Evolutionary conservation across 208 protist species (phyloP), one percentile per base, ranked within the genome.

Genomic region (Trypanosoma cruzi): DNA sequence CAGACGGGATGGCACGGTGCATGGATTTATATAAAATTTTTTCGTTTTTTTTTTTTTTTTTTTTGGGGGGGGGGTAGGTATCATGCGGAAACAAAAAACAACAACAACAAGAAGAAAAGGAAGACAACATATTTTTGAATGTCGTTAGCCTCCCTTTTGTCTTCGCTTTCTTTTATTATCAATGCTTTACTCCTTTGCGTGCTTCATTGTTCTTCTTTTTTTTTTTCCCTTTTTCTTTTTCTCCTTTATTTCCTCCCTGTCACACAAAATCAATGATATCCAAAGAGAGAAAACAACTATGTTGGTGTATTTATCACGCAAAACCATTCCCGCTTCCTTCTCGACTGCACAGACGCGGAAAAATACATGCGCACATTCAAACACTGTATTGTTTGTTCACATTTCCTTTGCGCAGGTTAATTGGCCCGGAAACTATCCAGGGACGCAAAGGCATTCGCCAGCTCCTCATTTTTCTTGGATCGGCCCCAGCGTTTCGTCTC

Each of bases 401-500:
- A 1, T 44, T 44, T 52, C 18, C 24, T n/a, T 14, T 36, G 10
- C 7, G 10, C 2, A 34, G 5, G 20, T 13, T 58, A 73, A 8
- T 65, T 71, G 14, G 44, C 71, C 0, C 52, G 63, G 44, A 93
- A 96, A n/a, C 71, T 79, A 10, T 68, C 50, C 56, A 93, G 73
- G 36, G 76, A 75, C 4, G 75, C 69, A 50, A 79, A 82, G 14
- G 90, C 90, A 24, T 86, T 68, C 3, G 67, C 68, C 64, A 79
- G 77, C 67, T 96, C 87, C 28, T 77, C 62, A 29, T 86, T 80
- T 36, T 75, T 66, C 37, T 82, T 71, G 22, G 71, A 42, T 4
- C 66, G 57, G 22, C 68, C 60, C 96, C 96, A 98, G 16, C 77
- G 62, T 50, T 94, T 88, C 55, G 86, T 86, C 54, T 82, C 49